Percentiles rank a stretch among this genome's conserved stretches.
Evolutionary conservation across 441 rosid genomes (phyloP).

Genomic region (Gossypium lobatum): DNA sequence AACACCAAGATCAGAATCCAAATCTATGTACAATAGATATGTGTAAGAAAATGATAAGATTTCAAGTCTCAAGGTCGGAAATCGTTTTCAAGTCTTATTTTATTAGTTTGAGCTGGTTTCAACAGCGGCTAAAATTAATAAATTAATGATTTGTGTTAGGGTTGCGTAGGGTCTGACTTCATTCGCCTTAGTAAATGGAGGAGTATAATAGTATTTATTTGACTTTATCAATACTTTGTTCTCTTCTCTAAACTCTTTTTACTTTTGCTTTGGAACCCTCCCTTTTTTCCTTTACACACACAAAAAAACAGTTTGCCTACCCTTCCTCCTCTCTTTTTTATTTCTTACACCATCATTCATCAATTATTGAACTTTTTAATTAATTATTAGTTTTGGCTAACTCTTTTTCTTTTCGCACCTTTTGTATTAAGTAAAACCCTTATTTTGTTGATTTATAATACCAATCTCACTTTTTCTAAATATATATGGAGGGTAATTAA

Average conservation of each 20-base stretch:
- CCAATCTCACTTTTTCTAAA: neutral
- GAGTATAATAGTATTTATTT: neutral
- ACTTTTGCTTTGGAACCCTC: no score
- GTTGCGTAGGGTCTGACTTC: slow-evolving; percentile 19
- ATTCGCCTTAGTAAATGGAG: neutral
- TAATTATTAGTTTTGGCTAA: neutral
- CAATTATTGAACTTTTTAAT: neutral
- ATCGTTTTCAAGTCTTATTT: neutral
- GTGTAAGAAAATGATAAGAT: neutral
- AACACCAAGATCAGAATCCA: slow-evolving; percentile 8
- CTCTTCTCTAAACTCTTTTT: neutral
- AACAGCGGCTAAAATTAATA: neutral
- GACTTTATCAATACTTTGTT: slow-evolving; percentile 10
- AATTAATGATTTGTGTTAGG: neutral
- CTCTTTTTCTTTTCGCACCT: neutral
- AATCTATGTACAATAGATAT: neutral
- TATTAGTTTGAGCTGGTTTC: slow-evolving; percentile 8
- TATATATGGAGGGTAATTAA: neutral
- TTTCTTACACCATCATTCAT: slow-evolving; percentile 10
- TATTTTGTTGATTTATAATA: neutral
- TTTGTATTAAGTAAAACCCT: neutral
- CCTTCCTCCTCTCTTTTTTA: neutral
- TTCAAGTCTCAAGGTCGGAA: slow-evolving; percentile 16
- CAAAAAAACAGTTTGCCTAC: neutral
- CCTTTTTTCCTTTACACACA: neutral